A percentile compares a stretch with the other conserved stretches of the same genome.
phyloP scores from a whole-genome alignment of 306 rosid genomes.

The Canavalia ensiformis region DNA sequence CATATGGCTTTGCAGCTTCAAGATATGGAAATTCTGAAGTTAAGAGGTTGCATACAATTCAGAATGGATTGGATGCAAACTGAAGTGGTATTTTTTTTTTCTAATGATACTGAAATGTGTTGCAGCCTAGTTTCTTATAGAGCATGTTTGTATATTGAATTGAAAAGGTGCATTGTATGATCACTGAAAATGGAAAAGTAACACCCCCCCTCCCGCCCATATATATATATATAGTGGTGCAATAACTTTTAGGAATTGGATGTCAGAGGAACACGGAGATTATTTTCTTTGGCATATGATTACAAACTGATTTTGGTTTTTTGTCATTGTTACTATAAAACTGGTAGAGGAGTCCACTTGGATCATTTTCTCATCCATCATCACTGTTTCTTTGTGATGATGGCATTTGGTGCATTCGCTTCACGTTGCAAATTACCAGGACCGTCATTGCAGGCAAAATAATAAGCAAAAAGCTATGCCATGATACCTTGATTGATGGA shows the following conservation, averaged over 20 bases:
- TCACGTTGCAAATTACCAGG: not conserved
- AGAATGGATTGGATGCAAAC: constrained; percentile 56
- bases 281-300: not conserved
- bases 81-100: constrained; percentile 43
- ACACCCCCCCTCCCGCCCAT: not conserved
- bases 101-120: constrained; percentile 21
- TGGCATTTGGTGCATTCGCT: not conserved
- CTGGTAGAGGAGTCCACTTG: not conserved
- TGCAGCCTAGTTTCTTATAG: constrained; percentile 41
- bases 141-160: constrained; percentile 41
- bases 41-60: constrained; percentile 50
- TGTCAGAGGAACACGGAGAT: constrained; percentile 1
- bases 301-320: constrained; percentile 27
- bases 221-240: constrained; percentile 13
- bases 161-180: constrained; percentile 25
- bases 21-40: constrained; percentile 63
- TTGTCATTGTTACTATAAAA: not conserved
- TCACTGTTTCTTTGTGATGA: not conserved
- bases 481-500: constrained; percentile 11
- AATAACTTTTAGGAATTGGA: constrained; percentile 25
- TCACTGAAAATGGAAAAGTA: constrained; percentile 14
- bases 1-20: constrained; percentile 67
- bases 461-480: not conserved
- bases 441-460: not conserved
- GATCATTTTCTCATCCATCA: not conserved